Conservation (phyloP, 2,329 filamentous ascomycete species). For the Fusarium multiceps region DNA sequence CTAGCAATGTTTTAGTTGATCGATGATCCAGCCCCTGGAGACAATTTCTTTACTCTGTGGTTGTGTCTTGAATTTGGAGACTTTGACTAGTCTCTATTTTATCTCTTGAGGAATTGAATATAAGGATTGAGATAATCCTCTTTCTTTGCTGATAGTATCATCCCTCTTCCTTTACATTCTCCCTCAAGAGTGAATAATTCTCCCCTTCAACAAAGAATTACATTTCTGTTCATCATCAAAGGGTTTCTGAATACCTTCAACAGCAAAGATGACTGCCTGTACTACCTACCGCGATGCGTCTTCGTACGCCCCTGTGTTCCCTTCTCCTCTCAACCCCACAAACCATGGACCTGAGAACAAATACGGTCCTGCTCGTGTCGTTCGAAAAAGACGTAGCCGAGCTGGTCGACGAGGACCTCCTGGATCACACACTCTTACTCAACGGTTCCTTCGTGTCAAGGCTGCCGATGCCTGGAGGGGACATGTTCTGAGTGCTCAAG, state of each 20-base stretch:
- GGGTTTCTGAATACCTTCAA: constrained; percentile 8
- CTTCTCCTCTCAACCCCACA: constrained; percentile 48
- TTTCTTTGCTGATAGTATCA: constrained; percentile 20
- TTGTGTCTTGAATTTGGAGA: constrained; percentile 22
- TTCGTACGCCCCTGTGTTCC: constrained; percentile 40
- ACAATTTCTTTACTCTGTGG: constrained; percentile 5
- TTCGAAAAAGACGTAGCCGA: constrained; percentile 35
- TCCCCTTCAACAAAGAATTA: constrained; percentile 11
- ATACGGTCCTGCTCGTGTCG: constrained; percentile 28
- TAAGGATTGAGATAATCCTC: constrained; percentile 38
- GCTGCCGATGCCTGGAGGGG: constrained; percentile 56
- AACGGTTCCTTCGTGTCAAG: constrained; percentile 56
- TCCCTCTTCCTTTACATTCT: constrained; percentile 20
- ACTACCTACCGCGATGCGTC: constrained; percentile 30
- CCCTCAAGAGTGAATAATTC: constrained; percentile 33
- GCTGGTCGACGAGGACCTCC: constrained; percentile 26
- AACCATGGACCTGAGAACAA: constrained; percentile 28
- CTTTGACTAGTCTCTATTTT: constrained; percentile 10
- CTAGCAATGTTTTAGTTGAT: constrained; percentile 33
- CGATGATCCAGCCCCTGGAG: constrained; percentile 33
- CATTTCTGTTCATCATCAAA: constrained; percentile 1
- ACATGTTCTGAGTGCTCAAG: constrained; percentile 48
- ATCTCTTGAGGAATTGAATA: constrained; percentile 37
- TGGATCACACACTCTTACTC: constrained; percentile 52
- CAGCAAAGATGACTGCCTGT: constrained; percentile 31